These are phyloP conservation scores for Solanum aculeatissimum DNA, from an alignment of 305 asterid species.

Conservation along the genomic window DNA sequence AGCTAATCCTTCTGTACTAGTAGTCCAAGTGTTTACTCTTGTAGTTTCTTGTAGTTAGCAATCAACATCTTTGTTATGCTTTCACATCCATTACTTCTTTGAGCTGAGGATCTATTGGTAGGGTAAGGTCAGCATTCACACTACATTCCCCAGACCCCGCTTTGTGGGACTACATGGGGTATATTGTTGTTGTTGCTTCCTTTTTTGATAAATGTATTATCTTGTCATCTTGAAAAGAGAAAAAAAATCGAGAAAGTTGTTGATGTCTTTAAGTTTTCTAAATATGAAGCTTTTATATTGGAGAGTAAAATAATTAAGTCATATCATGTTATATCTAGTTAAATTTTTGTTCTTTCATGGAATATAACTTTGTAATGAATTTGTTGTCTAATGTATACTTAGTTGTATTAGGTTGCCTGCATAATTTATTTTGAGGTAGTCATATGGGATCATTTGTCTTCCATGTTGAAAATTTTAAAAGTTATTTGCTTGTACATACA, in stretches of 20 bases:
- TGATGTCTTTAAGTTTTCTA: background rate
- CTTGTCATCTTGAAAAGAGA: background rate
- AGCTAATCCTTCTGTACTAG: background rate
- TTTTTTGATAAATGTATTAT: background rate
- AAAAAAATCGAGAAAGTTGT: background rate
- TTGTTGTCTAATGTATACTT: background rate
- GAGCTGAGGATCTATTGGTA: background rate
- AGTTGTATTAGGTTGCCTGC: background rate
- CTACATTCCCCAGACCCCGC: background rate
- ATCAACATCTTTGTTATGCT: background rate
- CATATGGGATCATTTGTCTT: background rate
- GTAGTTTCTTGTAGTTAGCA: background rate
- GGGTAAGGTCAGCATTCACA: background rate
- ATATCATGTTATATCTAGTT: background rate
- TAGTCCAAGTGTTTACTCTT: background rate
- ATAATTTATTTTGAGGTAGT: background rate
- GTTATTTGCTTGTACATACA: constrained; percentile 25
- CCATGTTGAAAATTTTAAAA: background rate
- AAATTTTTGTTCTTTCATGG: background rate
- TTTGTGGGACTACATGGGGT: background rate
- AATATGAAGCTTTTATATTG: background rate
- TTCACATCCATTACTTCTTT: background rate
- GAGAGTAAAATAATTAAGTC: background rate
- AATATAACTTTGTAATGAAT: background rate
- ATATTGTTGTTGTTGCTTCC: background rate